phyloP scores from a whole-genome alignment of 2,329 filamentous ascomycete species.

The Colletotrichum lini region DNA sequence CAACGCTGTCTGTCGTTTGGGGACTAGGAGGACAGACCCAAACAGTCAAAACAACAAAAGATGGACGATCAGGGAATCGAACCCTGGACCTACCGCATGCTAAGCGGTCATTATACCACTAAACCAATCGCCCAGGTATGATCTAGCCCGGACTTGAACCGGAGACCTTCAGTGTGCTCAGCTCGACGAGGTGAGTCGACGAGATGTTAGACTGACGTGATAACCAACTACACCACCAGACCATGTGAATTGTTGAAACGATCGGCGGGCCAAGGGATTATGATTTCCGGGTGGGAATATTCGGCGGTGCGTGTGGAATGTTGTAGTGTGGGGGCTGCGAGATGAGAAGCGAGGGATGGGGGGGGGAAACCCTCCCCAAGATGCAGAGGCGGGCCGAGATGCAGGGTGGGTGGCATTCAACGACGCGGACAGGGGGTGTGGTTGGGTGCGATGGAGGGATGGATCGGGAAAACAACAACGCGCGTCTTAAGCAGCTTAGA shows the following conservation, averaged over 20 bases:
- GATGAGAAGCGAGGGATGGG: constrained; percentile 5
- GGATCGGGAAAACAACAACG: constrained; percentile 2
- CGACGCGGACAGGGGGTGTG: background rate
- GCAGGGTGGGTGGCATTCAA: constrained; percentile 14
- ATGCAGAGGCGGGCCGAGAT: constrained; percentile 16
- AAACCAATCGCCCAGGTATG: constrained; percentile 21
- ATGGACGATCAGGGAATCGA: constrained; percentile 22
- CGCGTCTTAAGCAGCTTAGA: background rate
- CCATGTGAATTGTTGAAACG: background rate
- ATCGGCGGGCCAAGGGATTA: background rate
- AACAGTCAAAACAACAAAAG: background rate
- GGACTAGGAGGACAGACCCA: too few species aligned
- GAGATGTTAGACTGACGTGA: constrained; percentile 62
- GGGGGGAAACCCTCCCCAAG: background rate
- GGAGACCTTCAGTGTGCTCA: constrained; percentile 41
- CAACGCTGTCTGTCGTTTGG: too few species aligned
- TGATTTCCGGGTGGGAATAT: background rate
- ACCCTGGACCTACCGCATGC: constrained; percentile 27
- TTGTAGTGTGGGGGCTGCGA: background rate
- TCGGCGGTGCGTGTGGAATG: background rate
- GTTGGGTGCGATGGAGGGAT: background rate
- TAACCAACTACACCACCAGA: constrained; percentile 62
- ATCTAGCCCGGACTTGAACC: constrained; percentile 43
- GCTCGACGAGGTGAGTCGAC: background rate
- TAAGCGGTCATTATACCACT: constrained; percentile 30